phyloP scores from a whole-genome alignment of 495 filamentous ascomycete genomes.

The Bacidia gigantensis region DNA sequence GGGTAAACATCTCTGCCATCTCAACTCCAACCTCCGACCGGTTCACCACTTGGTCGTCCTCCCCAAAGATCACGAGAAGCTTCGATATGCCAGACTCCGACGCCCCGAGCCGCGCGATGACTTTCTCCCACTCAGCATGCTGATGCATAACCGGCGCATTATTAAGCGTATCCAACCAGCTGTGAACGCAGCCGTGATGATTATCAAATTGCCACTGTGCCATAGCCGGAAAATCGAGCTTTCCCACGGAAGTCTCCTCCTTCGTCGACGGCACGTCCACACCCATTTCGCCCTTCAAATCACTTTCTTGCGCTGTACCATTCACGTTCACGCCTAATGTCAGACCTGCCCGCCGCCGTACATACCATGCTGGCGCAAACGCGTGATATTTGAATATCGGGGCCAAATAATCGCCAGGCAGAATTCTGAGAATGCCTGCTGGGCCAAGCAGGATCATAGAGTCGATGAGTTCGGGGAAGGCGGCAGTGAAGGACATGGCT shows the following conservation, averaged over 20 bases:
- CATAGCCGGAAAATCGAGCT: slow-evolving; percentile 27
- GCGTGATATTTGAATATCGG: slow-evolving; percentile 40
- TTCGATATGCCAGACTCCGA: slow-evolving; percentile 20
- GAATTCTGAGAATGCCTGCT: slow-evolving; percentile 51
- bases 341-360: slow-evolving; percentile 23
- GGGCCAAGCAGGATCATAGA: slow-evolving; percentile 63
- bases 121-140: slow-evolving; percentile 41
- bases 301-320: slow-evolving; percentile 20
- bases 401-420: slow-evolving; percentile 36
- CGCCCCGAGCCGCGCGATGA: slow-evolving; percentile 34
- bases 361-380: slow-evolving; percentile 48
- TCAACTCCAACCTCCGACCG: slow-evolving; percentile 44
- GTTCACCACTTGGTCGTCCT: slow-evolving; percentile 38
- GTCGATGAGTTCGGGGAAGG: slow-evolving; percentile 53
- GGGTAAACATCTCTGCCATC: slow-evolving; percentile 34
- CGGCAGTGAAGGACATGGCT: slow-evolving; percentile 54
- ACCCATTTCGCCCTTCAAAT: slow-evolving; percentile 17
- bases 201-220: slow-evolving; percentile 40
- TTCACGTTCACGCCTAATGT: slow-evolving; percentile 11
- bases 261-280: slow-evolving; percentile 29
- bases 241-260: slow-evolving; percentile 18
- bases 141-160: slow-evolving; percentile 39
- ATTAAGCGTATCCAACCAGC: slow-evolving; percentile 45
- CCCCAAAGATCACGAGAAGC: slow-evolving; percentile 41
- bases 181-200: slow-evolving; percentile 42